Evolutionary conservation across 2,329 filamentous ascomycete species (phyloP).

Genomic region (Cordyceps farinosa): DNA sequence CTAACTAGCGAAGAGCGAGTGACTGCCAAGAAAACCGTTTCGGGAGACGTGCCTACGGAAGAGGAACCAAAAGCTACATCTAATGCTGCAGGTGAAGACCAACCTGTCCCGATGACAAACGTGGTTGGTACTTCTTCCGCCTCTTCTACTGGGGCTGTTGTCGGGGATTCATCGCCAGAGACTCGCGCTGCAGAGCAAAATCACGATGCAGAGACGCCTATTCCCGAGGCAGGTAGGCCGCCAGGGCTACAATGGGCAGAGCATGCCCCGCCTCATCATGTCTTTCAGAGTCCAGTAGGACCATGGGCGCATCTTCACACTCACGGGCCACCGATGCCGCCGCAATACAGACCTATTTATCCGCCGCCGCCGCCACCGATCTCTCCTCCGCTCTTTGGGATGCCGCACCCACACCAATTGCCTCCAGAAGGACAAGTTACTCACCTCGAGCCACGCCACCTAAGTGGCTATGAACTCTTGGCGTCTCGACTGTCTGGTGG

Average conservation of each 20-base stretch:
- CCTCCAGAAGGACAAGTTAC: background rate
- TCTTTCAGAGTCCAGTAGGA: conserved; percentile 1
- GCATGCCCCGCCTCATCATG: background rate
- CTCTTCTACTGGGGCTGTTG: background rate
- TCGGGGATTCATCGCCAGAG: background rate
- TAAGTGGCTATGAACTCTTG: conserved; percentile 61
- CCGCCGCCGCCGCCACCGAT: background rate
- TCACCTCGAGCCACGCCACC: conserved; percentile 37
- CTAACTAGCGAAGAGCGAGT: background rate
- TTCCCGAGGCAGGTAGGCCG: background rate
- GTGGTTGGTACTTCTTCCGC: background rate
- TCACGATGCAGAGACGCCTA: background rate
- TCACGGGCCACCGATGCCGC: background rate
- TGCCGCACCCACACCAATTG: background rate
- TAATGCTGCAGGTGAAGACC: background rate
- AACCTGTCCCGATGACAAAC: background rate
- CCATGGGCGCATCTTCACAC: background rate
- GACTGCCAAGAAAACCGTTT: background rate
- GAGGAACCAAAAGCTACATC: background rate
- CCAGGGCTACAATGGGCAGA: background rate
- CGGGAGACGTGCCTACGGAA: background rate
- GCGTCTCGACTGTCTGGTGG: conserved; percentile 47
- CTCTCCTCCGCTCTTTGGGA: conserved; percentile 8
- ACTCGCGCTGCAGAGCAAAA: background rate
- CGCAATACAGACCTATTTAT: background rate